Conservation (phyloP, 2,329 filamentous ascomycete species). For the Calonectria fujianensis region DNA sequence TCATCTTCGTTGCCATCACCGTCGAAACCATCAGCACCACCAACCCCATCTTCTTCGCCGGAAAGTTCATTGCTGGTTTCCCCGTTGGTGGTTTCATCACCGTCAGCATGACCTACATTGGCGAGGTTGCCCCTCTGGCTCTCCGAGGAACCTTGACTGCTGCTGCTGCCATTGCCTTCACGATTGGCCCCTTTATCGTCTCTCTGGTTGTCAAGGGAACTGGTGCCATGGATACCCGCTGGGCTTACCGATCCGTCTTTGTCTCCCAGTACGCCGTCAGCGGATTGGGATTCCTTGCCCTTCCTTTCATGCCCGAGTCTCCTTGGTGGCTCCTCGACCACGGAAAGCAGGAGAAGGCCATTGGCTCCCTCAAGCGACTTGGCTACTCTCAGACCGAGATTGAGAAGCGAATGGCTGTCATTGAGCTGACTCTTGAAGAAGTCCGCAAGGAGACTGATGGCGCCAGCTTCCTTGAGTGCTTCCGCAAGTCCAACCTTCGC, state of each 20-base stretch:
- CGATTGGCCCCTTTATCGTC: constrained; percentile 43
- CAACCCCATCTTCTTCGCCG: constrained; percentile 45
- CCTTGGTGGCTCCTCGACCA: constrained; percentile 45
- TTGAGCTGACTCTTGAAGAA: constrained; percentile 42
- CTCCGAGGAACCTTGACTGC: constrained; percentile 45
- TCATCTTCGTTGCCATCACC: constrained; percentile 45
- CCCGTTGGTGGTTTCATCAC: constrained; percentile 43
- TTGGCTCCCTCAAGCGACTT: constrained; percentile 39
- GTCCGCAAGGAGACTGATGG: constrained; percentile 44
- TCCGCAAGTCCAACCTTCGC: constrained; percentile 48
- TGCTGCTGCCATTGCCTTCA: constrained; percentile 44
- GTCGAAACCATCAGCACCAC: constrained; percentile 46
- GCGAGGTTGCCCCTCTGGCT: constrained; percentile 45
- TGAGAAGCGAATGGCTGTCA: constrained; percentile 45
- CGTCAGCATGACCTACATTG: constrained; percentile 46
- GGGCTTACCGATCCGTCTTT: constrained; percentile 47
- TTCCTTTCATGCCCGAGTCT: constrained; percentile 48
- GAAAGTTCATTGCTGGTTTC: constrained; percentile 48
- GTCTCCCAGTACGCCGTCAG: constrained; percentile 45
- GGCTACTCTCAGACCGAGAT: constrained; percentile 35
- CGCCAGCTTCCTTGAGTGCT: constrained; percentile 46
- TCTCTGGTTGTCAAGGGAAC: constrained; percentile 44
- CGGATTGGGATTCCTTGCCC: constrained; percentile 38
- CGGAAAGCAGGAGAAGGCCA: constrained; percentile 39
- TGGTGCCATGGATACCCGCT: constrained; percentile 34